Percentiles rank a stretch among this genome's conserved stretches.
phyloP scores from a whole-genome alignment of 805 yeast genomes.

The Candida orba region DNA sequence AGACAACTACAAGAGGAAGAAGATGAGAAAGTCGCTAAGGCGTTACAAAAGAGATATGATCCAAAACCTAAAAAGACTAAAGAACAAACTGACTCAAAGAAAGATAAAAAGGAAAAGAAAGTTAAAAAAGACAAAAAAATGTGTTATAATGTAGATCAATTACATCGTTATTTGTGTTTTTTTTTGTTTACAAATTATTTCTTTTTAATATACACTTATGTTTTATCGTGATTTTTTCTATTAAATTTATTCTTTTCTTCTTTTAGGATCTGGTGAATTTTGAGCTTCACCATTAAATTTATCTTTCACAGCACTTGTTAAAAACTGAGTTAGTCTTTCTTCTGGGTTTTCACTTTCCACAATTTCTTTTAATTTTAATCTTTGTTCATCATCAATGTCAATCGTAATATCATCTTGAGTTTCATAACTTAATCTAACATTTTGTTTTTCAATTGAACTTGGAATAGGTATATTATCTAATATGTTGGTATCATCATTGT shows the following conservation, averaged over 20 bases:
- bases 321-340: slow-evolving; percentile 61
- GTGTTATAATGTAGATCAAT: slow-evolving; percentile 18
- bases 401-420: slow-evolving; percentile 34
- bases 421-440: slow-evolving; percentile 52
- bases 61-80: slow-evolving; percentile 4
- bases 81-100: slow-evolving; percentile 3
- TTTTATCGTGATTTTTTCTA: not conserved
- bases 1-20: slow-evolving; percentile 47
- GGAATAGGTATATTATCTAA: slow-evolving; percentile 16
- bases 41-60: slow-evolving; percentile 32
- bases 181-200: not conserved
- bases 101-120: slow-evolving; percentile 4
- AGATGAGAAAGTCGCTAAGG: slow-evolving; percentile 42
- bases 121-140: slow-evolving; percentile 14
- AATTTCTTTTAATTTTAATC: slow-evolving; percentile 60
- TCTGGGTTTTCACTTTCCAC: slow-evolving; percentile 78
- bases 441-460: slow-evolving; percentile 29
- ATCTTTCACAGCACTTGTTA: slow-evolving; percentile 57
- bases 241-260: slow-evolving; percentile 24
- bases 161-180: not conserved
- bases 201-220: not conserved
- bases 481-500: slow-evolving; percentile 11
- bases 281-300: slow-evolving; percentile 30
- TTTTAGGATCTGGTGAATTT: slow-evolving; percentile 27
- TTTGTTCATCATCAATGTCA: slow-evolving; percentile 46